Evolutionary conservation across 2,329 filamentous ascomycete species (phyloP).

Genomic region (Lanzia echinophila): DNA sequence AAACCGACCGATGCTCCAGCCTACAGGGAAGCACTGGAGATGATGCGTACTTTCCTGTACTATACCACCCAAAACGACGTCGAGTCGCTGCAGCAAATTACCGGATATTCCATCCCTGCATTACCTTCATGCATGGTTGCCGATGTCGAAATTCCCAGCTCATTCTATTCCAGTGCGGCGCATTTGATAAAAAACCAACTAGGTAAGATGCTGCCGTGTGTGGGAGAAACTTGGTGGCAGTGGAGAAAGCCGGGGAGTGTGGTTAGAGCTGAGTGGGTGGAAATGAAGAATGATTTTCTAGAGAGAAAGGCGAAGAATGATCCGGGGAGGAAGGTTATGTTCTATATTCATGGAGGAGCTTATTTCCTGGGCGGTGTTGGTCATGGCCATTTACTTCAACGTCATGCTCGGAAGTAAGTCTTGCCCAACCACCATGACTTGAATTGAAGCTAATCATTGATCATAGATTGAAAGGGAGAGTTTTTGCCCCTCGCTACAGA

Average conservation of each 20-base stretch:
- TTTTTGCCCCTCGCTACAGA: slow-evolving; percentile 57
- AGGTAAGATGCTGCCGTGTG: too few relatives aligned
- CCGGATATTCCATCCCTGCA: too few relatives aligned
- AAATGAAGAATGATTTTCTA: slow-evolving; percentile 79
- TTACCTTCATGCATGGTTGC: too few relatives aligned
- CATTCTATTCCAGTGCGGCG: too few relatives aligned
- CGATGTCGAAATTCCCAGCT: too few relatives aligned
- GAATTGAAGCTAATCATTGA: slow-evolving; percentile 5
- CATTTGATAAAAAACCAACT: too few relatives aligned
- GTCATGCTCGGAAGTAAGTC: slow-evolving; percentile 66
- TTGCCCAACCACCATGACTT: slow-evolving; percentile 8
- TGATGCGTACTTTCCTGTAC: too few relatives aligned
- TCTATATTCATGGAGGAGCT: slow-evolving; percentile 90
- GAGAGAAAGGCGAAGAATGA: slow-evolving; percentile 58
- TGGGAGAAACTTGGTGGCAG: slow-evolving; percentile 78
- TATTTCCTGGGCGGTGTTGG: slow-evolving; percentile 97
- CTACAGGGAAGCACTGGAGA: too few relatives aligned
- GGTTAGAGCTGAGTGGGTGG: slow-evolving; percentile 87
- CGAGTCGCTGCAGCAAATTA: too few relatives aligned
- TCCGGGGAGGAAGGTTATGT: slow-evolving; percentile 68
- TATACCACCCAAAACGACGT: too few relatives aligned
- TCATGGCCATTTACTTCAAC: slow-evolving; percentile 96
- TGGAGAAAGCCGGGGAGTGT: slow-evolving; percentile 65
- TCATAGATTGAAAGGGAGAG: slow-evolving; percentile 2
- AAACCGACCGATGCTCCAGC: too few relatives aligned